Percentiles rank a stretch among this genome's conserved stretches.
Conservation (phyloP, 805 yeast species). For the Jamesozyma piceae region DNA sequence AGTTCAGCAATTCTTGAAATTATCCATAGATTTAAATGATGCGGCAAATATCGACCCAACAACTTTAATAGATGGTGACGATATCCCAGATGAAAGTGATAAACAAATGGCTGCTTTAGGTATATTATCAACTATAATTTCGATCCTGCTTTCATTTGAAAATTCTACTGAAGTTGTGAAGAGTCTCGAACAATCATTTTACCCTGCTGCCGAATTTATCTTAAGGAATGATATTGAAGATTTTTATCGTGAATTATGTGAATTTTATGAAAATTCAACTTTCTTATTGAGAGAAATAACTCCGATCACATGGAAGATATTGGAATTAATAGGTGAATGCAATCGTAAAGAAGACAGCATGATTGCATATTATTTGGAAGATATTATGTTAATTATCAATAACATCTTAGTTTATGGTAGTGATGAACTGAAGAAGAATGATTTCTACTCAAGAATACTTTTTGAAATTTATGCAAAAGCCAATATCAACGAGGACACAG, state of each 20-base stretch:
- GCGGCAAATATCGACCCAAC: conserved; percentile 40
- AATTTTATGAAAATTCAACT: conserved; percentile 61
- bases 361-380: conserved; percentile 65
- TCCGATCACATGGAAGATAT: conserved; percentile 66
- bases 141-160: conserved; percentile 75
- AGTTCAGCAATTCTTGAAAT: conserved; percentile 61
- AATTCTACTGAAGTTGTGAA: conserved; percentile 59
- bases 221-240: conserved; percentile 59
- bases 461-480: conserved; percentile 41
- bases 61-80: conserved; percentile 30
- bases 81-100: conserved; percentile 41
- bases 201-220: conserved; percentile 62
- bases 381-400: conserved; percentile 61
- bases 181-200: conserved; percentile 54
- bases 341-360: conserved; percentile 34
- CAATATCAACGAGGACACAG: conserved; percentile 37
- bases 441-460: conserved; percentile 40
- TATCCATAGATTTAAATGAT: conserved; percentile 63
- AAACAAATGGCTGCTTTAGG: conserved; percentile 80
- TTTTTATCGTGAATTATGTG: conserved; percentile 68
- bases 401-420: conserved; percentile 60
- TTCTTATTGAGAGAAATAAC: conserved; percentile 52
- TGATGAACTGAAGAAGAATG: conserved; percentile 39
- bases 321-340: conserved; percentile 39
- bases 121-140: conserved; percentile 68